Evolutionary conservation across 1,284 basidiomycete genomes (phyloP), one percentile per base, ranked within the genome.

Genomic region (Veloporphyrellus conicus): DNA sequence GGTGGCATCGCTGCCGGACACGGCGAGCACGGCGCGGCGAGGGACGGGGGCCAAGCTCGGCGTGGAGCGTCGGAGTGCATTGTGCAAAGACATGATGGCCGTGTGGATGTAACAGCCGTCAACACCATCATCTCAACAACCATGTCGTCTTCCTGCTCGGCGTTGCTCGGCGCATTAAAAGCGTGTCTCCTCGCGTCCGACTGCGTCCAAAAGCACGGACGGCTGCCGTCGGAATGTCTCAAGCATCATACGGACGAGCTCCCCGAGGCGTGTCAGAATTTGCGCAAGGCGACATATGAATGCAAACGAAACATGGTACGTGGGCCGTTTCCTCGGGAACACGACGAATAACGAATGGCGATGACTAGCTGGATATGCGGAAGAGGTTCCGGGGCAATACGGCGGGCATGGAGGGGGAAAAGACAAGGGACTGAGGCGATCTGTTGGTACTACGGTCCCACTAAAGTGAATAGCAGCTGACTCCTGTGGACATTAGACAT

Each of bases 261-360:
- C 28, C 90, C 90, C 7, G 79, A 85, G 57, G 74, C 84, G 57
- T 93, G 90, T 63, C 77, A 79, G 60, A 76, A 80, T 18, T 68
- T 93, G 45, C 75, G 90, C 43, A 81, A 79, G 62, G 87, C 89
- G 5, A 84, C 85, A 2, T 91, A 87, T 58, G 88, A 93, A 57
- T 93, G 90, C 70, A 93, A 93, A 67, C 76, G 89, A 50, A 87
- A 86, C 33, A 87, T 92, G 86, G 90, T 91, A 49, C 50, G 84
- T 73, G 20, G n/a, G 27, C 7, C 33, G 43, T n/a, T 8, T 20
- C 19, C 10, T 41, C n/a, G 22, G 23, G 32, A 23, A 19, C 35
- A 35, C 14, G 27, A 22, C 31, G 20, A 6, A n/a, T 16, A n/a
- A 3, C 29, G n/a, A 36, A 48, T 25, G 19, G 46, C 1, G 0